Base-by-base conservation (phyloP, 805 yeast species). In the Yarrowia sp. region DNA sequence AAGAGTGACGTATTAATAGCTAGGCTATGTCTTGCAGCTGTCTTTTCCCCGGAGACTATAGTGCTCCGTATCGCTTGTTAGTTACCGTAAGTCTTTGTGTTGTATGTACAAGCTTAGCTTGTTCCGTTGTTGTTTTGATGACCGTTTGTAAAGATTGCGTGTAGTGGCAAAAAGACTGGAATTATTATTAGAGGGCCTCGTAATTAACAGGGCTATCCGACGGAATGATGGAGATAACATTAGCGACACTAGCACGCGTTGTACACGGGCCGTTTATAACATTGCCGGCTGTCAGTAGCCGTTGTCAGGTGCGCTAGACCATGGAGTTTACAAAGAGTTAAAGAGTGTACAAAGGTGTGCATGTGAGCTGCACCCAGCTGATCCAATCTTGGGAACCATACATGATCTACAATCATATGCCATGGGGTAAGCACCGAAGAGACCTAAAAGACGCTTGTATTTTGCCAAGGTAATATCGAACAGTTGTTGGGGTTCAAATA, bases 241-340 rank as follows among this genome's bases (percentile, higher is more conserved):
- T 30, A 46, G 16, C 21, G 22, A 43, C 48, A 30, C 24, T 46
- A 46, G 19, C 21, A 4, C 24, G 17, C 12, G 22, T 12, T 9
- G 52, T 11, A 7, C 36, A 46, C 21, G 11, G 7, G 28, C 52
- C 52, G 38, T 48, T 30, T 14, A 14, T 32, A 28, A 30, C 54
- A 48, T 48, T 48, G 54, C 54, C 32, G 32, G 19, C 54, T 11
- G 54, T 21, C 26, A 35, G 40, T n/a, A n/a, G 26, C 38, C 19
- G 19, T 21, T 21, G 54, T 48, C 54, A 48, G 54, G 28, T 48
- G 54, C 28, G 11, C 36, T 19, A 30, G 52, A 28, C 54, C 54
- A 21, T 48, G 54, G 54, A 48, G 54, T 48, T 48, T 30, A 48
- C 54, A 21, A 30, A 38, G 54, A 48, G 54, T 48, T 48, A 48